Percentiles rank a stretch among this genome's conserved stretches.
Conservation (phyloP, 441 rosid genomes). For the Populus tomentosa region DNA sequence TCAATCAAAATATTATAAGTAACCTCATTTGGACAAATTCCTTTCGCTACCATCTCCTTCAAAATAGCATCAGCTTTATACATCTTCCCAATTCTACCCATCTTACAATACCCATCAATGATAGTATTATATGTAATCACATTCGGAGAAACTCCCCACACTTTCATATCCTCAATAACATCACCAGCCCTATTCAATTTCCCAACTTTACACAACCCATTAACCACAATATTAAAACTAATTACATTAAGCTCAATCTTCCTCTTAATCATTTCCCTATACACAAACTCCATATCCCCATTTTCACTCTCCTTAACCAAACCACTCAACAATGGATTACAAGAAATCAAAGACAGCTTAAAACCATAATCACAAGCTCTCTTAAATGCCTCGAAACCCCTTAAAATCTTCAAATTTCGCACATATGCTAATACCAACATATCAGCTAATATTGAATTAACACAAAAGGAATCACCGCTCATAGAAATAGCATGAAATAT, state of each 20-base stretch:
- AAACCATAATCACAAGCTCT: constrained; percentile 67
- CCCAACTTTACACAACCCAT: constrained; percentile 68
- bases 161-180: constrained; percentile 67
- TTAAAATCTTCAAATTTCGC: constrained; percentile 36
- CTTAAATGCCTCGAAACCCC: constrained; percentile 66
- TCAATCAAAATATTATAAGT: constrained; percentile 75
- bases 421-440: constrained; percentile 62
- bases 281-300: constrained; percentile 52
- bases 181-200: constrained; percentile 65
- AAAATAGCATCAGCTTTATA: constrained; percentile 64
- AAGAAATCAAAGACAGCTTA: constrained; percentile 55
- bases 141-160: constrained; percentile 43
- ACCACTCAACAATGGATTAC: constrained; percentile 66
- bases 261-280: constrained; percentile 64
- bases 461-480: constrained; percentile 44
- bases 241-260: constrained; percentile 39
- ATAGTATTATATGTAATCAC: constrained; percentile 65
- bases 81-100: constrained; percentile 63
- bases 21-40: constrained; percentile 45
- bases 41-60: constrained; percentile 58
- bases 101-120: constrained; percentile 10
- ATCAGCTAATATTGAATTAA: constrained; percentile 52
- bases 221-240: constrained; percentile 58
- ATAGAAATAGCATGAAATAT: constrained; percentile 54
- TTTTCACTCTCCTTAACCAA: constrained; percentile 43